phyloP scores from a whole-genome alignment of 1,139 yeast species.

The Fermentozyma sake region DNA sequence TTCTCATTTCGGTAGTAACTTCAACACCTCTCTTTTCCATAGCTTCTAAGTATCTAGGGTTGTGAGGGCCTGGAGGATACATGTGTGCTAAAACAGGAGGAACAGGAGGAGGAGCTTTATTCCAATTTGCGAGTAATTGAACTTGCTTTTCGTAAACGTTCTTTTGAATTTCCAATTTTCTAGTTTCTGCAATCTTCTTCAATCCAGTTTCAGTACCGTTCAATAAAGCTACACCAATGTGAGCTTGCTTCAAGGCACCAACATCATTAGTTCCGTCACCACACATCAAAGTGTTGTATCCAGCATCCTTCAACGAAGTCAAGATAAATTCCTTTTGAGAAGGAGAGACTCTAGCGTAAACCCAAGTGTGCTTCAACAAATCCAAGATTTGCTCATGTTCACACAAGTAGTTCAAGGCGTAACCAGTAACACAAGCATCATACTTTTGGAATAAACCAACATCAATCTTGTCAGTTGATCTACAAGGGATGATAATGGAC shows the following conservation, averaged over 20 bases:
- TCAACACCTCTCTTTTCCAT: slow-evolving; percentile 78
- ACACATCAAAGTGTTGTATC: slow-evolving; percentile 95
- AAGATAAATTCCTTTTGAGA: slow-evolving; percentile 89
- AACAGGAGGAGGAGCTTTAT: slow-evolving; percentile 79
- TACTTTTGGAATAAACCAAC: slow-evolving; percentile 55
- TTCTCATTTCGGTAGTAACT: slow-evolving; percentile 63
- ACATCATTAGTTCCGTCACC: slow-evolving; percentile 99
- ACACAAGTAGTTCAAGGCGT: slow-evolving; percentile 67
- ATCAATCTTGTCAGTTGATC: slow-evolving; percentile 57
- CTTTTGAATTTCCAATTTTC: slow-evolving; percentile 60
- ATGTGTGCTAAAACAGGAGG: slow-evolving; percentile 87
- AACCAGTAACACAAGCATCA: slow-evolving; percentile 92
- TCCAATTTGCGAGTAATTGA: slow-evolving; percentile 75
- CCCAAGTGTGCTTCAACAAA: slow-evolving; percentile 87
- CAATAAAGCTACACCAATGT: slow-evolving; percentile 92
- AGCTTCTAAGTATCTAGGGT: slow-evolving; percentile 85
- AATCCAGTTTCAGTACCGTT: slow-evolving; percentile 96
- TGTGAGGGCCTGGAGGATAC: slow-evolving; percentile 92
- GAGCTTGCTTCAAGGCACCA: slow-evolving; percentile 98
- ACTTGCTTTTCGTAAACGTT: slow-evolving; percentile 82
- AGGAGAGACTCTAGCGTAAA: slow-evolving; percentile 97
- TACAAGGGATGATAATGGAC: slow-evolving; percentile 64
- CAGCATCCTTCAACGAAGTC: slow-evolving; percentile 78
- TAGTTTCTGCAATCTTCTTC: slow-evolving; percentile 82
- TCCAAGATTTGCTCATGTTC: slow-evolving; percentile 64